phyloP scores from a whole-genome alignment of 2,329 filamentous ascomycete genomes.

The Botrytis medusae region DNA sequence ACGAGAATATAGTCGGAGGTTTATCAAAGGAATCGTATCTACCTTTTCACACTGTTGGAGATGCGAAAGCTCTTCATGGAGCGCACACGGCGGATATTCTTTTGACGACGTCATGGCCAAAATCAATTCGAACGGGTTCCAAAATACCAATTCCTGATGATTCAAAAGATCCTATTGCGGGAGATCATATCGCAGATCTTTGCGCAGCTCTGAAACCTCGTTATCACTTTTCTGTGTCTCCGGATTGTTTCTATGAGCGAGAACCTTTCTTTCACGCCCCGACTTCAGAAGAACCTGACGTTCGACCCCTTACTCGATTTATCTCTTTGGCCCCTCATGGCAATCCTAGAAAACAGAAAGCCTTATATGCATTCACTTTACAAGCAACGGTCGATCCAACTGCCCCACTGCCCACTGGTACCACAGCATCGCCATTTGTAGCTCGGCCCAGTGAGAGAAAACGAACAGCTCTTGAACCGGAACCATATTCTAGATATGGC shows the following conservation, averaged over 20 bases:
- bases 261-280: slow-evolving; percentile 82
- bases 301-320: slow-evolving; percentile 74
- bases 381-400: slow-evolving; percentile 61
- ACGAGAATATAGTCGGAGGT: slow-evolving; percentile 59
- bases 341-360: slow-evolving; percentile 75
- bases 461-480: slow-evolving; percentile 46
- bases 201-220: slow-evolving; percentile 79
- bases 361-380: slow-evolving; percentile 75
- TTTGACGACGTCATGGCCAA: slow-evolving; percentile 83
- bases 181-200: slow-evolving; percentile 74
- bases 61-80: slow-evolving; percentile 73
- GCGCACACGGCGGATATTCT: slow-evolving; percentile 82
- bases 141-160: slow-evolving; percentile 58
- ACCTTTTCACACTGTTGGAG: slow-evolving; percentile 74
- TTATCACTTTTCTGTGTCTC: slow-evolving; percentile 80
- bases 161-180: slow-evolving; percentile 51
- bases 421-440: slow-evolving; percentile 73
- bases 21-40: slow-evolving; percentile 70
- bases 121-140: slow-evolving; percentile 67
- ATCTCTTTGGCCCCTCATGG: slow-evolving; percentile 81
- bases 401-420: slow-evolving; percentile 63
- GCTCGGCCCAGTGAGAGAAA: slow-evolving; percentile 58
- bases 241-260: slow-evolving; percentile 71
- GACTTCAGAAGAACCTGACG: slow-evolving; percentile 52
- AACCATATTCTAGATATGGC: slow-evolving; percentile 55